phyloP scores from a whole-genome alignment of 176 grass and related monocot genomes.

The Alloteropsis semialata region DNA sequence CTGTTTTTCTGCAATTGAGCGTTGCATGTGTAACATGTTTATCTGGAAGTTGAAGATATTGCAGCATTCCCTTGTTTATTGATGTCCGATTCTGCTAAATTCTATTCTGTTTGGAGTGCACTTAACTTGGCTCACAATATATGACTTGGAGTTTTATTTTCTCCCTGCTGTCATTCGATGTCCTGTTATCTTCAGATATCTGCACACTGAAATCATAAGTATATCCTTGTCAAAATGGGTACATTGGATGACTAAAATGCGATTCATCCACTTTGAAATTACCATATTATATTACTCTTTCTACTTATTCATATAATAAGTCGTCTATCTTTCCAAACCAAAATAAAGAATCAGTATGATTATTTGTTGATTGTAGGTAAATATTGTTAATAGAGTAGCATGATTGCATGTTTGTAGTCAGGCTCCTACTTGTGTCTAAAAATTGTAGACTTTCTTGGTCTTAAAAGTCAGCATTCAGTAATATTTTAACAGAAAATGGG shows the following conservation, averaged over 20 bases:
- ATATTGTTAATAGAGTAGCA: not conserved
- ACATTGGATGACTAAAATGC: not conserved
- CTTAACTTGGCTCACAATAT: not conserved
- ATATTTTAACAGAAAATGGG: not conserved
- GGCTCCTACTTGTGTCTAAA: not conserved
- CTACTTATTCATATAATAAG: not conserved
- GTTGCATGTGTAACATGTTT: not conserved
- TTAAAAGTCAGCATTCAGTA: not conserved
- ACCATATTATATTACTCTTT: not conserved
- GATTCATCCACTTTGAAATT: not conserved
- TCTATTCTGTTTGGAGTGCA: not conserved
- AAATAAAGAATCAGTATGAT: constrained; percentile 1
- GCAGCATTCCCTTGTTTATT: not conserved
- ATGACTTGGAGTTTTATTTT: not conserved
- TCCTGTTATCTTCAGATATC: not conserved
- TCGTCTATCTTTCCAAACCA: not conserved
- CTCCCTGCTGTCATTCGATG: not conserved
- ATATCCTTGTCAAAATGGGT: not conserved
- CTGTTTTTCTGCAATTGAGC: not conserved
- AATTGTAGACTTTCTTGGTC: not conserved
- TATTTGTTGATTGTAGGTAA: not conserved
- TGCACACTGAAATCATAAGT: not conserved
- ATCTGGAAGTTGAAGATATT: not conserved
- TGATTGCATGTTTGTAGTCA: not conserved
- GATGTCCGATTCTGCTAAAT: not conserved